Evolutionary conservation across 495 filamentous ascomycete species (phyloP).

Genomic region (Penicillium canescens): DNA sequence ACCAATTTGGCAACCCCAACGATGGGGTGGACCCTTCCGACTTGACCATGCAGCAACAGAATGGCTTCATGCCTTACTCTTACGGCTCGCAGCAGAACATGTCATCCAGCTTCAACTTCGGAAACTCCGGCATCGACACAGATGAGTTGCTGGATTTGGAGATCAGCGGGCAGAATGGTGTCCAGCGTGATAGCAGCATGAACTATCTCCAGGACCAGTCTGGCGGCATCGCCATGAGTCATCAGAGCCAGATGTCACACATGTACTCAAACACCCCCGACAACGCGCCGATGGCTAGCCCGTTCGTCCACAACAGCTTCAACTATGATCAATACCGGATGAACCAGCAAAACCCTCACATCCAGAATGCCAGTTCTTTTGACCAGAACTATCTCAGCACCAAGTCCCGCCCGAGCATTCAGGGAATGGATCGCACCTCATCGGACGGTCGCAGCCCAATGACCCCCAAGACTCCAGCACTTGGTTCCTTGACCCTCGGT

Average conservation of each 20-base stretch:
- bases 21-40: slow-evolving; percentile 83
- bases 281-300: slow-evolving; percentile 82
- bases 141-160: slow-evolving; percentile 56
- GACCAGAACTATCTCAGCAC: slow-evolving; percentile 50
- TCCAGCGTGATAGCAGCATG: slow-evolving; percentile 37
- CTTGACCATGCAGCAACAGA: slow-evolving; percentile 65
- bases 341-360: slow-evolving; percentile 56
- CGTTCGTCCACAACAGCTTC: slow-evolving; percentile 73
- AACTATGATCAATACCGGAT: slow-evolving; percentile 69
- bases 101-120: slow-evolving; percentile 53
- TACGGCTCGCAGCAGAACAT: slow-evolving; percentile 53
- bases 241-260: slow-evolving; percentile 61
- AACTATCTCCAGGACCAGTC: slow-evolving; percentile 51
- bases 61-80: slow-evolving; percentile 50
- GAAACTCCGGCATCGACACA: slow-evolving; percentile 55
- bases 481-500: slow-evolving; percentile 57
- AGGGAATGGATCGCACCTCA: slow-evolving; percentile 66
- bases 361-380: slow-evolving; percentile 50
- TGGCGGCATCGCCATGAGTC: slow-evolving; percentile 48
- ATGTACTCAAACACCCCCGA: slow-evolving; percentile 86
- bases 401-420: slow-evolving; percentile 59
- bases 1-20: slow-evolving; percentile 65
- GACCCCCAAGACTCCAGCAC: slow-evolving; percentile 72
- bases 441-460: slow-evolving; percentile 74
- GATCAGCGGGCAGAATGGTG: slow-evolving; percentile 46